Percentiles rank a stretch among this genome's conserved stretches.
These are phyloP conservation scores for Anastatica hierochuntica DNA, from an alignment of 345 rosid species.

Conservation along the genomic window DNA sequence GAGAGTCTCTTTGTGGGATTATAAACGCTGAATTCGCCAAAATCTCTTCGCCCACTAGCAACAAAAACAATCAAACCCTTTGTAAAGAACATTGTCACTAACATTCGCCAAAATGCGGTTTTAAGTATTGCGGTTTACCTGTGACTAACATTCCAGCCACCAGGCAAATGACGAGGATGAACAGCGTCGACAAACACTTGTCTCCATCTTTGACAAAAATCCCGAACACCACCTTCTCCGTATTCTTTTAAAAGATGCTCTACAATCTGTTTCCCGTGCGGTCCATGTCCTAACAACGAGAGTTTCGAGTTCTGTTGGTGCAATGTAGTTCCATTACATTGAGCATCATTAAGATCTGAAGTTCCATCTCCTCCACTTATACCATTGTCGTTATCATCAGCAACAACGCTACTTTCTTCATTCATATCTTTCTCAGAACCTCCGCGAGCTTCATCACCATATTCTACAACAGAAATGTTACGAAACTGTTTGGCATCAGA, in stretches of 20 bases:
- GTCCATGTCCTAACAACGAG: slow-evolving; percentile 93
- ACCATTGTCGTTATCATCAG: slow-evolving; percentile 17
- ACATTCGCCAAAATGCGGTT: no score
- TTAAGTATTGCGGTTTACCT: slow-evolving; percentile 15
- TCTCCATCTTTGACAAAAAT: slow-evolving; percentile 94
- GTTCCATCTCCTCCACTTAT: slow-evolving; percentile 24
- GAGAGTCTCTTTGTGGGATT: slow-evolving; percentile 45
- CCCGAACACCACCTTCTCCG: slow-evolving; percentile 65
- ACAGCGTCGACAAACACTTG: slow-evolving; percentile 75
- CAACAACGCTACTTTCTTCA: slow-evolving; percentile 18
- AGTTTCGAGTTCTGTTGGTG: slow-evolving; percentile 48
- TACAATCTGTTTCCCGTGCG: slow-evolving; percentile 85
- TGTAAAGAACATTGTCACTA: no score
- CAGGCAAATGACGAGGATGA: slow-evolving; percentile 75
- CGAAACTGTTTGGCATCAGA: no score
- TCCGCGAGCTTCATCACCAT: slow-evolving; percentile 10
- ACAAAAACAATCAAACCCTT: slow-evolving; percentile 56
- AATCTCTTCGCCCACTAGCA: slow-evolving; percentile 83
- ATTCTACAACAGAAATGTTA: slow-evolving; percentile 7
- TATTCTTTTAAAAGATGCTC: slow-evolving; percentile 46
- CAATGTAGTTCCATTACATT: slow-evolving; percentile 20
- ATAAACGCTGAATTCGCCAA: slow-evolving; percentile 85
- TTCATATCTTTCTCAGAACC: slow-evolving; percentile 12
- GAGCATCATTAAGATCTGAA: slow-evolving; percentile 21
- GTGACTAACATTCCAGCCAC: slow-evolving; percentile 87